Percentiles rank a stretch among this genome's conserved stretches.
These are phyloP conservation scores for Melastoma candidum DNA, from an alignment of 441 rosid genomes.

Conservation along the genomic window DNA sequence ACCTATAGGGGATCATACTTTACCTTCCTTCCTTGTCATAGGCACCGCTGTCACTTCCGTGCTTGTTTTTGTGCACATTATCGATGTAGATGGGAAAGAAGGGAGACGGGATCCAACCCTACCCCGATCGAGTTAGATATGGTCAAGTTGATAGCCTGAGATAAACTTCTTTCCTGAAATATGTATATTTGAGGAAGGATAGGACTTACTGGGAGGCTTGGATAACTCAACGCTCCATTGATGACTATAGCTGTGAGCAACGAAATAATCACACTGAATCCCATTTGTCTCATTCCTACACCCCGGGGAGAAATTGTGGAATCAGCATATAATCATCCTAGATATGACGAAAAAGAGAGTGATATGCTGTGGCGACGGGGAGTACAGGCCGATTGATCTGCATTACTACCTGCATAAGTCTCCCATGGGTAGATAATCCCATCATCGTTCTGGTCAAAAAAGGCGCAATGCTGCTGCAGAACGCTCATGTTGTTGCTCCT, in stretches of 20 bases:
- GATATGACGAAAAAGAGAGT: background rate
- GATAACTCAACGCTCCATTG: slow-evolving; percentile 44
- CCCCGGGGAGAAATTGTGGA: slow-evolving; percentile 6
- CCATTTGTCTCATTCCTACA: slow-evolving; percentile 47
- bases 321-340: background rate
- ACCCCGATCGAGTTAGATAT: slow-evolving; percentile 1
- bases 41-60: slow-evolving; percentile 60
- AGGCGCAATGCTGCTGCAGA: slow-evolving; percentile 82
- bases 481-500: slow-evolving; percentile 42
- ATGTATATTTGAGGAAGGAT: too few relatives aligned
- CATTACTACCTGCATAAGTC: slow-evolving; percentile 43
- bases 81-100: slow-evolving; percentile 56
- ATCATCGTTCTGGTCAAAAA: slow-evolving; percentile 62
- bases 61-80: slow-evolving; percentile 74
- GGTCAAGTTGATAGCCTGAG: background rate
- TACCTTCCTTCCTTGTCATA: slow-evolving; percentile 84
- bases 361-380: too few relatives aligned
- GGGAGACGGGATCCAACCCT: slow-evolving; percentile 83
- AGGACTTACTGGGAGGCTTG: slow-evolving; percentile 51
- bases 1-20: background rate
- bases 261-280: slow-evolving; percentile 53
- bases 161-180: too few relatives aligned
- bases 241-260: slow-evolving; percentile 32
- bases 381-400: background rate
- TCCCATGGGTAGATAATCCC: slow-evolving; percentile 86